phyloP scores from a whole-genome alignment of 192 early-diverging fungal species.

The Linnemannia schmuckeri region DNA sequence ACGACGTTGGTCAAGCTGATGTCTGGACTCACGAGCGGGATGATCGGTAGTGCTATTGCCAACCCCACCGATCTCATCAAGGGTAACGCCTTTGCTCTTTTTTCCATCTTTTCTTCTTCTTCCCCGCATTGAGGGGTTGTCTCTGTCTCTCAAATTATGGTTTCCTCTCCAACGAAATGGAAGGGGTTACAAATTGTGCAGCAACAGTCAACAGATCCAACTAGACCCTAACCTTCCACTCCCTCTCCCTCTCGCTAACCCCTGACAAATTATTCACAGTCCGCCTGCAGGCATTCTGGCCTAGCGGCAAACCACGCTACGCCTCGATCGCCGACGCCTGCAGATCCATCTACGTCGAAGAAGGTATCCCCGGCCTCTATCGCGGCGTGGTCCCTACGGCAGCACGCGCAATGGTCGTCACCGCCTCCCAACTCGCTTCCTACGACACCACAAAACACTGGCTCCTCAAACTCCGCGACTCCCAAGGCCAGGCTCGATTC shows the following conservation, averaged over 20 bases:
- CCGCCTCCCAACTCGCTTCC: slow-evolving; percentile 62
- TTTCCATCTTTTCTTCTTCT: background rate
- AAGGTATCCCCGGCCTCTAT: slow-evolving; percentile 59
- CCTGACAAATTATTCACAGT: slow-evolving; percentile 26
- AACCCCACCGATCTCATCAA: slow-evolving; percentile 60
- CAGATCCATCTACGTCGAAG: slow-evolving; percentile 42
- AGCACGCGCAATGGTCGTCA: slow-evolving; percentile 61
- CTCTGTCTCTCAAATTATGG: background rate
- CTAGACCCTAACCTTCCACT: background rate
- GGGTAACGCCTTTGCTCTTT: slow-evolving; percentile 10
- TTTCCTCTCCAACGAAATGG: background rate
- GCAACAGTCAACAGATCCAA: background rate
- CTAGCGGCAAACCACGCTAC: slow-evolving; percentile 51
- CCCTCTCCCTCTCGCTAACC: background rate
- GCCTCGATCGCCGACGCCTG: slow-evolving; percentile 39
- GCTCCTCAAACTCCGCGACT: slow-evolving; percentile 36
- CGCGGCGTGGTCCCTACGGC: slow-evolving; percentile 63
- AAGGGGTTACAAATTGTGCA: background rate
- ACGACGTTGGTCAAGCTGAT: slow-evolving; percentile 37
- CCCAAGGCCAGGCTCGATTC: slow-evolving; percentile 20
- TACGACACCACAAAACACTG: slow-evolving; percentile 67
- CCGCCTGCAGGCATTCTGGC: slow-evolving; percentile 53
- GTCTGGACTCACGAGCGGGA: slow-evolving; percentile 52
- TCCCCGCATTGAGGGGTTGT: background rate
- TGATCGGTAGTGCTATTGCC: slow-evolving; percentile 54